Evolutionary conservation across 768 basidiomycete species (phyloP).

Genomic region (Lyophyllum decastes): DNA sequence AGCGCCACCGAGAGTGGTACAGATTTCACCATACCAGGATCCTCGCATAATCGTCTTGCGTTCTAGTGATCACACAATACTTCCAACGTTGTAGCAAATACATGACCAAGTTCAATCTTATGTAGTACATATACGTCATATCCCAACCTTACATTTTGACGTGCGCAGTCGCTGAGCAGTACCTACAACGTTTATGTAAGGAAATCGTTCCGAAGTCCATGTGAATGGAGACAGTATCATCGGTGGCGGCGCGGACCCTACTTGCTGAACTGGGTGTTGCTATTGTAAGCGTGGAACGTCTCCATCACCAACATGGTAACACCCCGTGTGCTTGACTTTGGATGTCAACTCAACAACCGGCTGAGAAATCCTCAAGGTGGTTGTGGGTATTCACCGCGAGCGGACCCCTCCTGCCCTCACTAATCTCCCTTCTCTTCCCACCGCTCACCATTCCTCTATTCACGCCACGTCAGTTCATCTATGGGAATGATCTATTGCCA

Average conservation of each 20-base stretch:
- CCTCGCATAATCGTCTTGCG: neutral
- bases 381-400: conserved; percentile 7
- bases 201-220: no score
- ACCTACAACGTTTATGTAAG: no score
- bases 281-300: neutral
- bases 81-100: neutral
- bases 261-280: neutral
- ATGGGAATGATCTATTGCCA: conserved; percentile 30
- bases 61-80: neutral
- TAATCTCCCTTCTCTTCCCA: conserved; percentile 14
- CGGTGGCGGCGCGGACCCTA: neutral
- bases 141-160: neutral
- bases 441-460: conserved; percentile 24
- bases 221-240: no score
- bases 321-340: neutral
- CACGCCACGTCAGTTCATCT: conserved; percentile 38
- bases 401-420: conserved; percentile 18
- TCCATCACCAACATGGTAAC: neutral
- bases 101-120: neutral
- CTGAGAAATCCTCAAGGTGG: conserved; percentile 5
- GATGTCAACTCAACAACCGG: conserved; percentile 2
- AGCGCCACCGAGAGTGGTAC: conserved; percentile 20
- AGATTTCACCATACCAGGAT: neutral
- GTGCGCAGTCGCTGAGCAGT: no score
- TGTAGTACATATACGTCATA: neutral